Conservation (phyloP, 169 alveolate species). For the Plasmodium ovale region DNA sequence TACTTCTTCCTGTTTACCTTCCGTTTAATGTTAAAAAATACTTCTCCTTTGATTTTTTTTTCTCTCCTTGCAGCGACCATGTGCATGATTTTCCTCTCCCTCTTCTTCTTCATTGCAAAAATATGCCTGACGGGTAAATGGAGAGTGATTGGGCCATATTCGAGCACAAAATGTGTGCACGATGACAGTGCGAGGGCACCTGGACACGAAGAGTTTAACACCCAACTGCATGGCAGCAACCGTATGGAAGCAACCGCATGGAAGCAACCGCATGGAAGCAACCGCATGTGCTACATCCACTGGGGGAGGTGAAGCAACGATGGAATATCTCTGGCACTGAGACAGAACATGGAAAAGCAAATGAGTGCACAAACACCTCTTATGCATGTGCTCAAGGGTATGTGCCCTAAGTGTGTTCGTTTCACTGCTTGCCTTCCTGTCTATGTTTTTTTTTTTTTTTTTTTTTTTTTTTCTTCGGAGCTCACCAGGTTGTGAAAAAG, state of each 20-base stretch:
- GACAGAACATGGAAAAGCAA: neutral
- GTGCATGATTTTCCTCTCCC: slow-evolving; percentile 8
- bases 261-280: too few species aligned
- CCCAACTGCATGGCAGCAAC: too few species aligned
- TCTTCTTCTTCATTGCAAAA: slow-evolving; percentile 1
- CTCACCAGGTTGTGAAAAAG: slow-evolving; percentile 29
- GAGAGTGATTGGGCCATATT: too few species aligned
- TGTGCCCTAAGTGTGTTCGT: neutral
- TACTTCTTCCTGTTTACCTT: slow-evolving; percentile 22
- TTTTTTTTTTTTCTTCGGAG: neutral
- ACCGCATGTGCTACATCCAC: too few species aligned
- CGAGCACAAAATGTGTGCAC: too few species aligned
- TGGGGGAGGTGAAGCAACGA: neutral
- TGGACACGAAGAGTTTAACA: too few species aligned
- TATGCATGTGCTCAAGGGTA: too few species aligned
- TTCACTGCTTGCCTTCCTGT: neutral
- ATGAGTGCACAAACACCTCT: neutral
- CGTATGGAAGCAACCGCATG: too few species aligned
- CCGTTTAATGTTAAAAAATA: slow-evolving; percentile 29
- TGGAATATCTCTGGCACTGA: neutral
- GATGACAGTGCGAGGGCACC: too few species aligned
- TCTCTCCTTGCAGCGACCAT: slow-evolving; percentile 10
- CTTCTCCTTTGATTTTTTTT: slow-evolving; percentile 16
- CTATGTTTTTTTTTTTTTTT: neutral
- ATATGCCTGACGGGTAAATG: neutral